Percentiles rank a stretch among this genome's conserved stretches.
Evolutionary conservation across 208 protist genomes (phyloP).

Genomic region (Crithidia expoeki): DNA sequence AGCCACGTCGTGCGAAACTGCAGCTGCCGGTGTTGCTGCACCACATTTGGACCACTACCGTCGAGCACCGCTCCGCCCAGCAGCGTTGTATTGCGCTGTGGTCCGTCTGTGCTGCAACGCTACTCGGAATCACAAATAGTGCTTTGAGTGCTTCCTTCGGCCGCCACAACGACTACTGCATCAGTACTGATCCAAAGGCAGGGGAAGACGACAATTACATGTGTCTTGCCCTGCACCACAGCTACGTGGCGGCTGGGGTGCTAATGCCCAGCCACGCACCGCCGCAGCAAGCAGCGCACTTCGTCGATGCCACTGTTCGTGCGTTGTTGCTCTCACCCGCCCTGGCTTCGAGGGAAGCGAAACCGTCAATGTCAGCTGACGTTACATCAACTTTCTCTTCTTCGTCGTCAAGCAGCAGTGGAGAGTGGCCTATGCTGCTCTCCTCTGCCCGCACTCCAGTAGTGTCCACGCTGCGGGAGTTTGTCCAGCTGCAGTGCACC

Average conservation of each 20-base stretch:
- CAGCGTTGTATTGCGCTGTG: constrained; percentile 22
- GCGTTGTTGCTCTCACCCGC: constrained; percentile 21
- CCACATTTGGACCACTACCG: constrained; percentile 16
- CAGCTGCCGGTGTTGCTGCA: constrained; percentile 24
- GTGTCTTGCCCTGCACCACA: constrained; percentile 16
- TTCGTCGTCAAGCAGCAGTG: no score
- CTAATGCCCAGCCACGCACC: constrained; percentile 10
- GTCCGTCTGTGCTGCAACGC: constrained; percentile 26
- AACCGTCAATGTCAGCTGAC: neutral
- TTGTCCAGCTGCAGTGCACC: constrained; percentile 13
- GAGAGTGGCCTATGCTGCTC: constrained; percentile 26
- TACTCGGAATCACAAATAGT: constrained; percentile 15
- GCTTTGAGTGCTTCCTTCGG: neutral
- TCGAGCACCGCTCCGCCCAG: constrained; percentile 10
- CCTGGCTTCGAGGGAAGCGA: neutral
- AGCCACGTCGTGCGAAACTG: constrained; percentile 10
- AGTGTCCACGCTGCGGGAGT: constrained; percentile 5
- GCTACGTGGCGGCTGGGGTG: constrained; percentile 23
- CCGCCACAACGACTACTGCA: neutral
- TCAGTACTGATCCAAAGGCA: neutral
- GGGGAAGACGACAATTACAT: neutral
- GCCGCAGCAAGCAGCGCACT: neutral
- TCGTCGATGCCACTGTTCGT: constrained; percentile 24
- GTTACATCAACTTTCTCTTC: neutral
- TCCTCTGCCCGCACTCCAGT: constrained; percentile 15